phyloP scores from a whole-genome alignment of 2,329 filamentous ascomycete species.

The Cladosporium sp. region DNA sequence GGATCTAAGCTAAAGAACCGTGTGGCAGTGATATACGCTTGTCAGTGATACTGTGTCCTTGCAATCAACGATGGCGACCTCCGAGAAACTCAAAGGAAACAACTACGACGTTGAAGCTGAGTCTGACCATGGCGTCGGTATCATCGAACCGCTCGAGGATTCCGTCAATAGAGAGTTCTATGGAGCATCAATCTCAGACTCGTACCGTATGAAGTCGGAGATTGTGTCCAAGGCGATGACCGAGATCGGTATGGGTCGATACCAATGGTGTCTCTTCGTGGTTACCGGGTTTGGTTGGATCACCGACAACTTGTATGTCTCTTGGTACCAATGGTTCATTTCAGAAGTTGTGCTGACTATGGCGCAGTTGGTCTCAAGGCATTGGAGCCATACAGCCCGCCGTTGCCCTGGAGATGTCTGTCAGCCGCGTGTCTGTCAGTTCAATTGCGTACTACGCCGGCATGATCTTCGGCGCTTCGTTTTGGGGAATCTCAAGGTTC shows the following conservation, averaged over 20 bases:
- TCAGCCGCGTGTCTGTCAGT: constrained; percentile 52
- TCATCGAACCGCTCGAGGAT: constrained; percentile 1
- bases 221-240: constrained; percentile 6
- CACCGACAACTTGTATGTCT: constrained; percentile 76
- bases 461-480: constrained; percentile 68
- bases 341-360: constrained; percentile 50
- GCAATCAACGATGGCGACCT: background rate
- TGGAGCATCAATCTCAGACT: constrained; percentile 3
- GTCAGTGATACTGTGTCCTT: too few species aligned
- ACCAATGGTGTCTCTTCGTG: constrained; percentile 77
- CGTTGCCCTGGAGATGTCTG: constrained; percentile 5
- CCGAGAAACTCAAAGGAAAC: background rate
- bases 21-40: too few species aligned
- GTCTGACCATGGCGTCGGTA: constrained; percentile 3
- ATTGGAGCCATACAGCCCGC: constrained; percentile 50
- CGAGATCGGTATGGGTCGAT: constrained; percentile 75
- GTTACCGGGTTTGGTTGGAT: constrained; percentile 81
- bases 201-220: constrained; percentile 10
- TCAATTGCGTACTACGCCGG: constrained; percentile 72
- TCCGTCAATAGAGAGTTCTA: constrained; percentile 1
- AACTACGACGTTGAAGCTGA: background rate
- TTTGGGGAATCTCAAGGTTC: constrained; percentile 65
- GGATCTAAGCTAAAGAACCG: too few species aligned
- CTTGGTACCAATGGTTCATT: constrained; percentile 69
- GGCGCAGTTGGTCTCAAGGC: constrained; percentile 39